Conservation (phyloP, 2,329 filamentous ascomycete species). For the Aspergillus sp. region DNA sequence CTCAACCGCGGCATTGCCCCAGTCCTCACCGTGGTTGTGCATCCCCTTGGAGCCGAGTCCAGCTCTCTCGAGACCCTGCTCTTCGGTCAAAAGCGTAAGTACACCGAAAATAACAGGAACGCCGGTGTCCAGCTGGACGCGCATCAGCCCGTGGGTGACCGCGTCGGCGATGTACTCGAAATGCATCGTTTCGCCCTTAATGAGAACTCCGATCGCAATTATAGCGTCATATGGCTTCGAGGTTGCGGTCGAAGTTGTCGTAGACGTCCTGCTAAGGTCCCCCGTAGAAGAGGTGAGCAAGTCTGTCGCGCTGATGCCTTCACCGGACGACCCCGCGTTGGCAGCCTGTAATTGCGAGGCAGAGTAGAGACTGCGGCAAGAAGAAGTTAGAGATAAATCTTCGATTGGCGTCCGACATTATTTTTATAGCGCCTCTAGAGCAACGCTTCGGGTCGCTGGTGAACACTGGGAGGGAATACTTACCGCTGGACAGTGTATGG, state of each 20-base stretch:
- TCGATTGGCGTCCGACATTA: background rate
- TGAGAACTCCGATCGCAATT: slow-evolving; percentile 91
- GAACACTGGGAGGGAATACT: slow-evolving; percentile 21
- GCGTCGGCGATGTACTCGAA: slow-evolving; percentile 98
- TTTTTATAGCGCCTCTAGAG: background rate
- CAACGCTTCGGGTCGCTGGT: background rate
- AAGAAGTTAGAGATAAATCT: background rate
- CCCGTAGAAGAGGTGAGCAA: slow-evolving; percentile 64
- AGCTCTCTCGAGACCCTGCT: slow-evolving; percentile 82
- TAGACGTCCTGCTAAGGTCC: slow-evolving; percentile 59
- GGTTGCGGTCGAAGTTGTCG: slow-evolving; percentile 36
- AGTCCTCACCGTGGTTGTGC: slow-evolving; percentile 96
- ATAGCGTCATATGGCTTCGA: slow-evolving; percentile 79
- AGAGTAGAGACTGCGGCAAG: slow-evolving; percentile 66
- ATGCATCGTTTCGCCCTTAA: slow-evolving; percentile 99
- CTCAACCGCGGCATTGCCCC: slow-evolving; percentile 92
- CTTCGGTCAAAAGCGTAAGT: slow-evolving; percentile 82
- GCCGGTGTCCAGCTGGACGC: slow-evolving; percentile 83
- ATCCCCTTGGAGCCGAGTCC: slow-evolving; percentile 61
- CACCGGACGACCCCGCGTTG: slow-evolving; percentile 45
- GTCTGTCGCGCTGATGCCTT: slow-evolving; percentile 50
- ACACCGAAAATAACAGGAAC: slow-evolving; percentile 91
- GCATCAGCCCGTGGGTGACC: slow-evolving; percentile 90
- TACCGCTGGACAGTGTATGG: slow-evolving; percentile 86
- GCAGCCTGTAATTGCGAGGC: slow-evolving; percentile 83